These are phyloP conservation scores for Rubroboletus pulcherrimus DNA, from an alignment of 768 basidiomycete species.

Conservation along the genomic window DNA sequence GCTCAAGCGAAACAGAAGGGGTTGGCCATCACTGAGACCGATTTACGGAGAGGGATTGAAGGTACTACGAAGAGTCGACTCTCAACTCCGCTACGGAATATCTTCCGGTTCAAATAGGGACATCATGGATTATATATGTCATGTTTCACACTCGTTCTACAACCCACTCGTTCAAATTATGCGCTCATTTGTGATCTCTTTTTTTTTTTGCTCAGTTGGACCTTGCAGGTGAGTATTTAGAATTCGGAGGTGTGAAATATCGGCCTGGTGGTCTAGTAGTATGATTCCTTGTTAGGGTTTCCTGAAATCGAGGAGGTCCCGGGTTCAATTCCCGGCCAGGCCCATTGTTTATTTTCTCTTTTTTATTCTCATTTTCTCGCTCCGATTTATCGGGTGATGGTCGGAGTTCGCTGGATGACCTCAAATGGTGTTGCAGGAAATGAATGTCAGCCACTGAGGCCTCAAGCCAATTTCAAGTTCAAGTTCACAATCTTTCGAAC, in stretches of 20 bases:
- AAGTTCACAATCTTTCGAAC: not conserved
- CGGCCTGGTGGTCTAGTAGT: slow-evolving; percentile 62
- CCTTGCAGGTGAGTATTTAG: not conserved
- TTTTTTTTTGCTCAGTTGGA: not conserved
- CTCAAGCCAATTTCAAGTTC: not conserved
- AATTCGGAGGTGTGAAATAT: fast-evolving
- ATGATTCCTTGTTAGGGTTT: slow-evolving; percentile 62
- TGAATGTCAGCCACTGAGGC: not conserved
- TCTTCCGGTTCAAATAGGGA: slow-evolving; percentile 29
- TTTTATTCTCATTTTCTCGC: not conserved
- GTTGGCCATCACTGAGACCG: slow-evolving; percentile 5
- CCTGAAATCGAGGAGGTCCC: slow-evolving; percentile 49
- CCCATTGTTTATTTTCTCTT: slow-evolving; percentile 22
- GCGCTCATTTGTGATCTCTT: not conserved
- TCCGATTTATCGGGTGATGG: not conserved
- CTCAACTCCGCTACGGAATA: slow-evolving; percentile 29
- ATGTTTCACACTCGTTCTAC: slow-evolving; percentile 9
- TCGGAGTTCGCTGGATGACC: slow-evolving; percentile 4
- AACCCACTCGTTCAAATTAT: slow-evolving; percentile 8
- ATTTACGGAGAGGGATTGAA: slow-evolving; percentile 26
- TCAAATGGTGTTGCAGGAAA: not conserved
- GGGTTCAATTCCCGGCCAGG: slow-evolving; percentile 59
- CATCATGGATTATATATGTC: not conserved
- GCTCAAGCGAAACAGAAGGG: slow-evolving; percentile 16
- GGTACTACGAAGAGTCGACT: slow-evolving; percentile 25